These are phyloP conservation scores for Trichoderma lentiforme DNA, from an alignment of 2,329 filamentous ascomycete species.

Conservation along the genomic window DNA sequence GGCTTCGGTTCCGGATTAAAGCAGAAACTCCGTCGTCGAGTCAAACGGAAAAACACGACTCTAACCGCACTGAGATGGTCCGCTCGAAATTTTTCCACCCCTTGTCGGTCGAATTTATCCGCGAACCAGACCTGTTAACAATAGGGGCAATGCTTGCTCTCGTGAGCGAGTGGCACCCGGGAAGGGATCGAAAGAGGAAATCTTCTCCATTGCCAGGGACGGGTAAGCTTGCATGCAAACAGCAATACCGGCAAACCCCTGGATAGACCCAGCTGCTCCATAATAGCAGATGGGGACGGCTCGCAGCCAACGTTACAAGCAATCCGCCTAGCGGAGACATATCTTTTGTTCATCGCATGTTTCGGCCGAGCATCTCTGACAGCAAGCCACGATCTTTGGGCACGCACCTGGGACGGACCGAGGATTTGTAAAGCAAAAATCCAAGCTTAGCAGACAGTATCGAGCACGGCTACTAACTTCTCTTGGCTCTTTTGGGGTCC, in stretches of 20 bases:
- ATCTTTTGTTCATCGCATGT: not conserved
- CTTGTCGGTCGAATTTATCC: not conserved
- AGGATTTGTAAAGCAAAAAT: not conserved
- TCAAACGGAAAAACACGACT: not conserved
- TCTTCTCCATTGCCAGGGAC: not conserved
- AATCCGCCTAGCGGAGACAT: not conserved
- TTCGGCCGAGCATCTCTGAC: not conserved
- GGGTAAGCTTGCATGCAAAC: not conserved
- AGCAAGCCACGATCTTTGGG: not conserved
- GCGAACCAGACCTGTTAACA: not conserved
- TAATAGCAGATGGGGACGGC: not conserved
- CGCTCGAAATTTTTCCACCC: not conserved
- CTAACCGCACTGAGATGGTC: not conserved
- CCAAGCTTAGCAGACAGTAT: not conserved
- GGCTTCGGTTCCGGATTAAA: not conserved
- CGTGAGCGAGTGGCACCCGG: not conserved
- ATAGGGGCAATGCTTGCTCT: not conserved
- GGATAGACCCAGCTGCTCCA: not conserved
- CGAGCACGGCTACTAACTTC: not conserved
- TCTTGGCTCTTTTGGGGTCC: not conserved
- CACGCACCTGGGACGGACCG: not conserved
- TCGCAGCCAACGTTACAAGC: constrained; percentile 1
- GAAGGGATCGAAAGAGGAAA: constrained; percentile 3
- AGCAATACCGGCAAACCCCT: not conserved
- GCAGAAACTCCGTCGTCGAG: not conserved